Evolutionary conservation across 1,284 basidiomycete species (phyloP).

Genomic region (Leccinum solheimii): DNA sequence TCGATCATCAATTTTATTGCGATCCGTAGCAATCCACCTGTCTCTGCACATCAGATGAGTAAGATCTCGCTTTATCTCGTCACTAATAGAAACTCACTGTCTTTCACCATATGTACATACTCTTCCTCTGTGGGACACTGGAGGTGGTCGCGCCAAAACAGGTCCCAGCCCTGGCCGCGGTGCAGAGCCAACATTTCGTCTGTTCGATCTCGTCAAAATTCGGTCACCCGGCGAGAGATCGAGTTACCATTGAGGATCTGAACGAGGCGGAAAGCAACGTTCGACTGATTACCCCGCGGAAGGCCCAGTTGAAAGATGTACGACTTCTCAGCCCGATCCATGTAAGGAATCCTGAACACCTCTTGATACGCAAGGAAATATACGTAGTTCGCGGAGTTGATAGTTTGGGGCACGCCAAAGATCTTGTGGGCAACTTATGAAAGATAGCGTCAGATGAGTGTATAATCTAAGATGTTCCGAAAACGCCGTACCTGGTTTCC

Average conservation of each 20-base stretch:
- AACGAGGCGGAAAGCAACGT: conserved; percentile 44
- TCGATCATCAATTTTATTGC: conserved; percentile 97
- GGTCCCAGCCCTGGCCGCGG: conserved; percentile 79
- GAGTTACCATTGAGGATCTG: conserved; percentile 66
- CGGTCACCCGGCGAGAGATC: background rate
- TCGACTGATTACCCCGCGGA: background rate
- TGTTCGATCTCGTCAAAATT: conserved; percentile 26
- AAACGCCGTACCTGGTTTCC: conserved; percentile 59
- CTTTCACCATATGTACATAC: conserved; percentile 82
- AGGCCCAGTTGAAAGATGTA: conserved; percentile 41
- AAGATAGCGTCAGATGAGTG: background rate
- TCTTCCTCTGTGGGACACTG: conserved; percentile 82
- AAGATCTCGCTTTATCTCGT: background rate
- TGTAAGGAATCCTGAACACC: conserved; percentile 44
- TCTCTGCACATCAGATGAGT: conserved; percentile 60
- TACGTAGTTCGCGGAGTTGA: conserved; percentile 86
- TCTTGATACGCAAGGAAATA: conserved; percentile 90
- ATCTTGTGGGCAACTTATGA: conserved; percentile 73
- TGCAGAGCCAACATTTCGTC: conserved; percentile 79
- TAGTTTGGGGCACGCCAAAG: conserved; percentile 79
- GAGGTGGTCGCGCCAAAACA: conserved; percentile 78
- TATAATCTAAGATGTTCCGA: background rate
- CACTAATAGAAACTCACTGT: conserved; percentile 52
- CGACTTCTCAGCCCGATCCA: conserved; percentile 4
- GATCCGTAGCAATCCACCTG: conserved; percentile 90